Base-by-base conservation (phyloP, 257 asterid species). In the Solanum rostratum region DNA sequence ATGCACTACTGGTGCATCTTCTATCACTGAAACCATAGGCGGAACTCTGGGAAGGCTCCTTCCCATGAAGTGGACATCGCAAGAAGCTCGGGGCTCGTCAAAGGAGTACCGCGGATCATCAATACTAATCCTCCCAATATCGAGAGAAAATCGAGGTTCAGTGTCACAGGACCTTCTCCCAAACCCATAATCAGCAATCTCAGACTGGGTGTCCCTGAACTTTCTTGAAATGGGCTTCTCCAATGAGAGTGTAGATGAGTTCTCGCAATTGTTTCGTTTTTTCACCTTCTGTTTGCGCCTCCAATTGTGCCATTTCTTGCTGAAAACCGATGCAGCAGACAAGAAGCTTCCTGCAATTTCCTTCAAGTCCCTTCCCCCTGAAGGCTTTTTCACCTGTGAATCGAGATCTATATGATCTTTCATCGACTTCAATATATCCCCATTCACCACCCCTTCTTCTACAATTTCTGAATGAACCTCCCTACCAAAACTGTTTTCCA, bases 221-320 rank as follows among this genome's bases (percentile, higher is more conserved):
- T 91, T 94, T 89, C 97, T 88, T 2, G 93, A 88, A 87, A 92
- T 90, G 0, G 94, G 97, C 86, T 93, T 94, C 85, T 92, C 93
- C 41, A 91, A 90, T 2, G 97, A 94, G 91, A 95, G 87, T 80
- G 97, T 85, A 9, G 90, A 83, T 27, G 82, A 49, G 62, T 76
- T 46, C 45, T 85, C 92, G 15, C 93, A 94, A 84, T 82, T 85
- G 57, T 79, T 83, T 18, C 88, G 91, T 88, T 93, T 95, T 90
- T 94, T 93, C 7, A 83, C 88, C 91, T 95, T 95, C 89, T 95
- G 99, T 84, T 94, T 94, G 29, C 89, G 89, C 90, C 97, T 92
- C 99, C 98, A 95, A 5, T 91, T 91, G 14, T 91, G 92, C 99
- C 98, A 95, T 91, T 93, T 95, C 92, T 94, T 94, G 90, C 98